phyloP scores from a whole-genome alignment of 805 yeast genomes.

The Candida corydali region DNA sequence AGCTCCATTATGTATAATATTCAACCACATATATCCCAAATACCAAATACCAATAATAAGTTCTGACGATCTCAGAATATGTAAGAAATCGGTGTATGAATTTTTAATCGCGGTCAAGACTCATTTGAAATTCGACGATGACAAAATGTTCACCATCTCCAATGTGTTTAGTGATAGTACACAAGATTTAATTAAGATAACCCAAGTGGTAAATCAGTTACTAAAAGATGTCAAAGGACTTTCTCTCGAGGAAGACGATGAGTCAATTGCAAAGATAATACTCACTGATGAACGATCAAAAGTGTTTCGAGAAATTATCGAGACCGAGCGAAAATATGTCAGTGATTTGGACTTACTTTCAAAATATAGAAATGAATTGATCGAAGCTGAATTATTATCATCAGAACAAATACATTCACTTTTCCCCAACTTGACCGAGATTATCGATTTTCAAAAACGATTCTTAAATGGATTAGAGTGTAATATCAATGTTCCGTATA shows the following conservation, averaged over 20 bases:
- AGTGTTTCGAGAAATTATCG: slow-evolving; percentile 78
- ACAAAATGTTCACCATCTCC: slow-evolving; percentile 82
- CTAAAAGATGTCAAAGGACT: slow-evolving; percentile 23
- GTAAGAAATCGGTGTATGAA: slow-evolving; percentile 87
- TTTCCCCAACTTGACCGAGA: slow-evolving; percentile 79
- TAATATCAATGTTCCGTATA: slow-evolving; percentile 69
- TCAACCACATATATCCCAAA: slow-evolving; percentile 54
- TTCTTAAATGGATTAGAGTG: slow-evolving; percentile 86
- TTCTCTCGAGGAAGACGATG: background rate
- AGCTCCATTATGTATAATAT: slow-evolving; percentile 81
- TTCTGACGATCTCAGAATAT: slow-evolving; percentile 76
- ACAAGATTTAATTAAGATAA: slow-evolving; percentile 68
- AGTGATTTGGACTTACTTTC: slow-evolving; percentile 79
- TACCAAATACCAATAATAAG: slow-evolving; percentile 57
- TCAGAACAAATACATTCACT: slow-evolving; percentile 76
- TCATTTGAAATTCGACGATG: slow-evolving; percentile 70
- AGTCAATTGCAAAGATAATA: slow-evolving; percentile 18
- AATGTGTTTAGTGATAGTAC: slow-evolving; percentile 84
- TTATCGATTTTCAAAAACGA: slow-evolving; percentile 89
- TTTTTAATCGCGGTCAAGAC: slow-evolving; percentile 83
- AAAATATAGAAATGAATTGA: slow-evolving; percentile 63
- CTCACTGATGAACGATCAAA: slow-evolving; percentile 61
- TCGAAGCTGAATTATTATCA: slow-evolving; percentile 61
- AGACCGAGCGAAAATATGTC: slow-evolving; percentile 89
- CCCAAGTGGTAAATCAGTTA: slow-evolving; percentile 66